Evolutionary conservation across 371 early-diverging fungal species (phyloP).

Genomic region (Dinochytrium kinnereticum): DNA sequence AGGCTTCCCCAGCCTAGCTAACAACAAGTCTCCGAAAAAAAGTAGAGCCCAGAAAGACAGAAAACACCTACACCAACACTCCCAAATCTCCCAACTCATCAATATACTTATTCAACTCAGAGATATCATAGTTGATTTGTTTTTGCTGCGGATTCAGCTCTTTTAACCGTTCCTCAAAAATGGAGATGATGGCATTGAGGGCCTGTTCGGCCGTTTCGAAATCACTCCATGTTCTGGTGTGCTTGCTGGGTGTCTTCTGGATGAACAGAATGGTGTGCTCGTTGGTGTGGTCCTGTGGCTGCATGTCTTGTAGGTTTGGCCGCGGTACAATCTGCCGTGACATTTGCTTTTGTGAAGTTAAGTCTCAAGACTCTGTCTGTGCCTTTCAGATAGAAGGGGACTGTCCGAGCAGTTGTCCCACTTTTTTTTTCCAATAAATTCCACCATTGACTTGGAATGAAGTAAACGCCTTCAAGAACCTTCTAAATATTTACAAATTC

Average conservation of each 20-base stretch:
- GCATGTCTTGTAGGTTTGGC: background rate
- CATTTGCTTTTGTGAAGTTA: no score
- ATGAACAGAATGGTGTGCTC: constrained; percentile 13
- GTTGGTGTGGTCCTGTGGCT: background rate
- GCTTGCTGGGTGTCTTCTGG: constrained; percentile 10
- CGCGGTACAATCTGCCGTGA: background rate
- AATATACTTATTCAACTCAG: constrained; percentile 17
- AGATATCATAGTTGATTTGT: constrained; percentile 18
- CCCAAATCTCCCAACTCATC: constrained; percentile 20
- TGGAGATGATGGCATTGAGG: constrained; percentile 12
- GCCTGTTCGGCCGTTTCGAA: constrained; percentile 6
- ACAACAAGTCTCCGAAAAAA: background rate
- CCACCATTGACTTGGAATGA: no score
- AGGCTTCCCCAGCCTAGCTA: background rate
- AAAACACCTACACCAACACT: constrained; percentile 5
- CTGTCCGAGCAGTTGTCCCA: no score
- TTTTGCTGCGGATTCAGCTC: constrained; percentile 14
- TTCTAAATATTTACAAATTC: no score
- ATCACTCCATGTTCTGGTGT: constrained; percentile 15
- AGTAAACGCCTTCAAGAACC: no score
- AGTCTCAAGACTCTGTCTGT: no score
- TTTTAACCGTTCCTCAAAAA: constrained; percentile 18
- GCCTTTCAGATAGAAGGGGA: no score
- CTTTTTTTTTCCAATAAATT: no score
- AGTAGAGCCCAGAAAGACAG: background rate